These are phyloP conservation scores for Pilobolus umbonatus DNA, from an alignment of 192 early-diverging fungal genomes.

Conservation along the genomic window DNA sequence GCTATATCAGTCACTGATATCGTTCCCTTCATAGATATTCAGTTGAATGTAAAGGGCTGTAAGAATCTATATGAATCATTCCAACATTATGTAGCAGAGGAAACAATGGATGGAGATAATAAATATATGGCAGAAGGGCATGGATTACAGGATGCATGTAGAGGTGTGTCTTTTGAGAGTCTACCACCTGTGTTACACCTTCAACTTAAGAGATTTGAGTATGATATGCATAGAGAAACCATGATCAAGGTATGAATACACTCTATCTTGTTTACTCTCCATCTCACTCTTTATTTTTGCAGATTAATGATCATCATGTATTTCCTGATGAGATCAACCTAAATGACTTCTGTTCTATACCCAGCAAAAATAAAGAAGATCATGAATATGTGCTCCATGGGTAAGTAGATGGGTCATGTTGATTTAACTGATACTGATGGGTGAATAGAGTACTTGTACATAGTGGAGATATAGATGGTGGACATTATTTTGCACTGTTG, in stretches of 20 bases:
- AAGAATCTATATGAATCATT: slow-evolving; percentile 84
- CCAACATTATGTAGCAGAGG: slow-evolving; percentile 78
- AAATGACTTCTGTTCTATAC: slow-evolving; percentile 8
- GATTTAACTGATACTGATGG: not conserved
- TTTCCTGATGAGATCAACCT: slow-evolving; percentile 14
- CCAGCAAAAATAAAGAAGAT: not conserved
- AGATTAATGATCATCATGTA: slow-evolving; percentile 87
- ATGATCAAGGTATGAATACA: slow-evolving; percentile 73
- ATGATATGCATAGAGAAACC: slow-evolving; percentile 81
- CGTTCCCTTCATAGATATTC: slow-evolving; percentile 67
- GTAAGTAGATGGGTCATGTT: not conserved
- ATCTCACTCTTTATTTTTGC: not conserved
- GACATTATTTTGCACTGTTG: slow-evolving; percentile 93
- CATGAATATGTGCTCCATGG: slow-evolving; percentile 14
- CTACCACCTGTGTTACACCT: slow-evolving; percentile 94
- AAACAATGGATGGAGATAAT: slow-evolving; percentile 95
- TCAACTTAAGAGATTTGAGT: slow-evolving; percentile 97
- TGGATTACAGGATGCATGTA: slow-evolving; percentile 91
- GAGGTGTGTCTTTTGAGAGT: slow-evolving; percentile 89
- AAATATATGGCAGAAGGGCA: slow-evolving; percentile 89
- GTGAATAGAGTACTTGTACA: slow-evolving; percentile 82
- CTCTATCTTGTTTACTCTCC: not conserved
- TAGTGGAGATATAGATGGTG: slow-evolving; percentile 87
- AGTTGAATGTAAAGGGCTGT: slow-evolving; percentile 94
- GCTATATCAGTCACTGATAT: not conserved